Conservation (phyloP, 2,329 filamentous ascomycete genomes). For the Chaetomiaceae sp. region DNA sequence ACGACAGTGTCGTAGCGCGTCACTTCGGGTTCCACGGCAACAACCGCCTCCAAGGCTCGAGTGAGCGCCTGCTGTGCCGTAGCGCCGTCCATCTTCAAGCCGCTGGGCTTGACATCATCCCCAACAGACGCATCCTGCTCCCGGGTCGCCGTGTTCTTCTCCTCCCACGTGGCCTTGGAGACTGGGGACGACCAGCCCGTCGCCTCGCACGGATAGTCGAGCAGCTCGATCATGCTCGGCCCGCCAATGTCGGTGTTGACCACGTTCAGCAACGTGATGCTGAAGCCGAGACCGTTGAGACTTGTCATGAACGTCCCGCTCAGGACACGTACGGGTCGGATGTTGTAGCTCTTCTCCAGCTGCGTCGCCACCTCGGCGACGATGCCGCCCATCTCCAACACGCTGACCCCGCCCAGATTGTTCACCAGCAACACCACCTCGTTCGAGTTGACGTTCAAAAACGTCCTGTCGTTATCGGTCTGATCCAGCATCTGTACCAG, state of each 20-base stretch:
- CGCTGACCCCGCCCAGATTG: constrained; percentile 70
- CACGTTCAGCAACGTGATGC: constrained; percentile 64
- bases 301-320: constrained; percentile 74
- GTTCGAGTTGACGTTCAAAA: constrained; percentile 56
- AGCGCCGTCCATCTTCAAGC: constrained; percentile 48
- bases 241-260: constrained; percentile 54
- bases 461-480: constrained; percentile 64
- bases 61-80: constrained; percentile 49
- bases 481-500: constrained; percentile 63
- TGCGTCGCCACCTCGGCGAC: constrained; percentile 63
- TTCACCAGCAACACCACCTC: constrained; percentile 69
- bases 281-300: constrained; percentile 71
- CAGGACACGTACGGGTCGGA: constrained; percentile 60
- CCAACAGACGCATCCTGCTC: constrained; percentile 34
- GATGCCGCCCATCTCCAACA: constrained; percentile 67
- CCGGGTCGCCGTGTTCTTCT: constrained; percentile 44
- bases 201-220: constrained; percentile 66
- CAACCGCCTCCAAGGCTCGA: constrained; percentile 55
- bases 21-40: constrained; percentile 64
- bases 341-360: constrained; percentile 51
- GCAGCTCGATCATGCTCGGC: constrained; percentile 60
- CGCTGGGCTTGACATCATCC: constrained; percentile 39
- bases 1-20: constrained; percentile 76
- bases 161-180: constrained; percentile 58
- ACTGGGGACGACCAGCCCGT: constrained; percentile 66